Percentiles rank a stretch among this genome's conserved stretches.
Evolutionary conservation across 2,329 filamentous ascomycete species (phyloP).

Genomic region (Plectosphaerella sp.): DNA sequence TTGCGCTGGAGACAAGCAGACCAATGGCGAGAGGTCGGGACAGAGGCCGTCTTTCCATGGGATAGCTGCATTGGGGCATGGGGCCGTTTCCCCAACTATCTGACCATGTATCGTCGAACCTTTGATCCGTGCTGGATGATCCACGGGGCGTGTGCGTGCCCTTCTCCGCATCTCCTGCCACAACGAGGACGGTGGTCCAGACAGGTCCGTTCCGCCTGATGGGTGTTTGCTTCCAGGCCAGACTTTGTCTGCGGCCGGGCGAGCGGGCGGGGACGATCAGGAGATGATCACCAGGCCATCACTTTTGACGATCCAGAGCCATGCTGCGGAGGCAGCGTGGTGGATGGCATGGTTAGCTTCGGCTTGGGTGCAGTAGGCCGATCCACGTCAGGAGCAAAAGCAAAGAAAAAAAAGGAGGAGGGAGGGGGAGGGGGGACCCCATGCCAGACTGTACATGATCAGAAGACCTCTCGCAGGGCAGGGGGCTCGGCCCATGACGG

Average conservation of each 20-base stretch:
- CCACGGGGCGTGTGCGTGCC: background rate
- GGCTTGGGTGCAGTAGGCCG: background rate
- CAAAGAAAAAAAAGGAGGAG: too few species aligned
- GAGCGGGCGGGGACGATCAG: background rate
- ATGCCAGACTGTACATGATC: background rate
- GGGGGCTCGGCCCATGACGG: background rate
- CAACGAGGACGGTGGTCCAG: too few species aligned
- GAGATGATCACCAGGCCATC: background rate
- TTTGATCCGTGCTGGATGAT: too few species aligned
- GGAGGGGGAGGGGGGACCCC: too few species aligned
- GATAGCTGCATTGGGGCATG: background rate
- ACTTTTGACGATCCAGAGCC: background rate
- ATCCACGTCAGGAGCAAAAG: background rate
- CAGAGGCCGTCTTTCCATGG: background rate
- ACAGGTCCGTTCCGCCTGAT: too few species aligned
- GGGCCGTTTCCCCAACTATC: background rate
- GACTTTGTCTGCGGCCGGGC: too few species aligned
- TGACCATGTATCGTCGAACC: background rate
- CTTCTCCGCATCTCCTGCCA: background rate
- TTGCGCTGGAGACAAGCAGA: background rate
- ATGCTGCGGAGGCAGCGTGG: background rate
- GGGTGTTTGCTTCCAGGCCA: too few species aligned
- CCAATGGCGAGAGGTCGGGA: background rate
- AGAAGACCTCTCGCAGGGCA: background rate
- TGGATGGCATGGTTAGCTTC: background rate